Conservation (phyloP, 2,329 filamentous ascomycete genomes). For the Cladosporium sp. region DNA sequence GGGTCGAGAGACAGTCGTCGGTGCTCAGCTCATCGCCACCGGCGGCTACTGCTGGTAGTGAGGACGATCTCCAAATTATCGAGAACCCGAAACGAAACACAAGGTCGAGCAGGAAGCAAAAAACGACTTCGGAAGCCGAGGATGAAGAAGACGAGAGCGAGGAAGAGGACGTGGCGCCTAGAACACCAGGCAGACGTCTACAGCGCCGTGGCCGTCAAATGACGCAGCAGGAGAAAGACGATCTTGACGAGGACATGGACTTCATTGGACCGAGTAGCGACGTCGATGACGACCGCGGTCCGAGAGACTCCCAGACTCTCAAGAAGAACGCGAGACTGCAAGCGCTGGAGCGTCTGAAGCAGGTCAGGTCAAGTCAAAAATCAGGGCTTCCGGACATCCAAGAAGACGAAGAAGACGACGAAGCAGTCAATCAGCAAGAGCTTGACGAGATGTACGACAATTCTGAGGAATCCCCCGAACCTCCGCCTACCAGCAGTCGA, state of each 20-base stretch:
- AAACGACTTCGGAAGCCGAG: background rate
- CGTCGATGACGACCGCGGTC: conserved; percentile 27
- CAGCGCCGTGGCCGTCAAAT: conserved; percentile 23
- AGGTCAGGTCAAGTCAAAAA: conserved; percentile 39
- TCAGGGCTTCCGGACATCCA: conserved; percentile 24
- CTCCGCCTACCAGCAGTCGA: conserved; percentile 33
- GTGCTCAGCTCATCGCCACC: conserved; percentile 31
- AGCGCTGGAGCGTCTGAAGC: conserved; percentile 48
- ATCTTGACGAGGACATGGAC: conserved; percentile 49
- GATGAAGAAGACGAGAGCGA: conserved; percentile 23
- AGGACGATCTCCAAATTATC: conserved; percentile 33
- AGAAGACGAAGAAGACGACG: conserved; percentile 26
- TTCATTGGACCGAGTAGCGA: conserved; percentile 41
- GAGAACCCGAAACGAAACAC: conserved; percentile 9
- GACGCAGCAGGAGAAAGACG: conserved; percentile 38
- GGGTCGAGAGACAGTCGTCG: conserved; percentile 20
- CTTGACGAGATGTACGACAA: conserved; percentile 30
- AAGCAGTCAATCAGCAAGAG: conserved; percentile 31
- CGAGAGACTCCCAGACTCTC: conserved; percentile 31
- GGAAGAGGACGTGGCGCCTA: conserved; percentile 27
- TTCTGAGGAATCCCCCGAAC: conserved; percentile 34
- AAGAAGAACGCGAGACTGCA: conserved; percentile 41
- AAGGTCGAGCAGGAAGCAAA: background rate
- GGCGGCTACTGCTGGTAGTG: conserved; percentile 28
- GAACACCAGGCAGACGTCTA: conserved; percentile 28